Base-by-base conservation (phyloP, 2,329 filamentous ascomycete genomes). In the Teratosphaeria nubilosa region DNA sequence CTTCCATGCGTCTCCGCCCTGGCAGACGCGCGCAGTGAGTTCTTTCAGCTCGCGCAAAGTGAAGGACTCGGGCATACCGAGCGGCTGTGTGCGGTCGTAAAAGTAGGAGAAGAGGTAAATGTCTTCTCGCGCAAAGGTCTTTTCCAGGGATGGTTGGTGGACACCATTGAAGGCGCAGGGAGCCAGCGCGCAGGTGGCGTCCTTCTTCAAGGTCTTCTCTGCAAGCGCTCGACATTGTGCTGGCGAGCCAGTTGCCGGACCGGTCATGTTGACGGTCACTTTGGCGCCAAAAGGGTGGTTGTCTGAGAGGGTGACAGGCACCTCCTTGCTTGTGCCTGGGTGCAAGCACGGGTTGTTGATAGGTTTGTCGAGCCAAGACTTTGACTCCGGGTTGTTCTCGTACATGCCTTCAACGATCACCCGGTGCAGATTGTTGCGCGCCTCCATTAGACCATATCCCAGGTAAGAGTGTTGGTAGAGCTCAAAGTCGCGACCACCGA, bases 91-190 rank as follows among this genome's bases (percentile, higher is more conserved):
- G 68, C 95, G 91, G 78, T 99, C 94, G 77, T 88, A 96, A 77
- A 99, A 99, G 82, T 95, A 99, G 31, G 90, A 95, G 76, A 99
- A 92, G 66, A 97, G 90, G 77, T 92, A 99, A 45, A 97, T 84
- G 68, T 96, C 91, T 75, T 97, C 92, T 62, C 82, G 82, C 27
- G 89, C 79, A 69, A 99, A 99, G 0, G 94, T 99, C 80, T 96
- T 95, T 66, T 85, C 86, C 53, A 99, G 81, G 24, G 88, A 86
- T 10, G 94, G 94, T 75, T 99, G 94, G 76, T 99, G 90, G 31
- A 99, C 85, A 63, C 94, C 94, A 73, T 96, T 95, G 84, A 99
- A 99, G 1, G 94, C 96, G 79, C 94, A 99, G n/a, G 94, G 94
- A 0, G 88, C 82, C 54, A 97, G 77, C 62, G 81, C 80, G 78